A percentile compares a stretch with the other conserved stretches of the same genome.
phyloP scores from a whole-genome alignment of 768 basidiomycete species.

The Termitomyces bulborhizus region DNA sequence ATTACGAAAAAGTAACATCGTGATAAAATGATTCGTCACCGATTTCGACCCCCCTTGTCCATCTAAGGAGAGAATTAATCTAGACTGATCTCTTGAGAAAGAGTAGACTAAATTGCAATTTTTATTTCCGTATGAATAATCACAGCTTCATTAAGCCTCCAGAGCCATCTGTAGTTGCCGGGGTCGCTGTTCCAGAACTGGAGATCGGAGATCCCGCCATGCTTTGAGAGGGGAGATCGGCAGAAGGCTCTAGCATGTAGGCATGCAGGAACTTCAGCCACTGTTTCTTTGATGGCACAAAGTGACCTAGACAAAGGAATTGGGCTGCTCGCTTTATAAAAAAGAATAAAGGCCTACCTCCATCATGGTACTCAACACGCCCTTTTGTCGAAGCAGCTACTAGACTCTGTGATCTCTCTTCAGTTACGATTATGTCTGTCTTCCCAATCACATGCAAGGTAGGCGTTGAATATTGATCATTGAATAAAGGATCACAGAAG shows the following conservation, averaged over 20 bases:
- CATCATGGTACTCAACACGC: slow-evolving; percentile 72
- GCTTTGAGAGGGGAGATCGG: slow-evolving; percentile 39
- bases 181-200: slow-evolving; percentile 44
- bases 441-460: slow-evolving; percentile 76
- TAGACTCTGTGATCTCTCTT: slow-evolving; percentile 58
- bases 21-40: not conserved
- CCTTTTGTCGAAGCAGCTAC: slow-evolving; percentile 47
- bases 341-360: slow-evolving; percentile 45
- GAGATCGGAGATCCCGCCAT: slow-evolving; percentile 24
- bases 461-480: slow-evolving; percentile 53
- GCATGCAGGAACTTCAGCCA: slow-evolving; percentile 74
- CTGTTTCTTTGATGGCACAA: slow-evolving; percentile 69
- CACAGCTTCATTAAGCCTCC: slow-evolving; percentile 17
- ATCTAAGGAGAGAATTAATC: not conserved
- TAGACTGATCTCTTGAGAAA: not conserved
- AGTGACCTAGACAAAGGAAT: slow-evolving; percentile 51
- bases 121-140: not conserved
- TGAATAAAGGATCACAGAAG: slow-evolving; percentile 43
- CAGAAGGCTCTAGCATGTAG: slow-evolving; percentile 52
- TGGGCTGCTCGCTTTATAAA: not conserved
- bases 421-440: slow-evolving; percentile 67
- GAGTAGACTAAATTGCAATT: not conserved
- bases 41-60: not conserved
- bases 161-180: slow-evolving; percentile 20
- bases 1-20: not conserved